Conservation (phyloP, 208 protist species). For the Zelonia costaricensis region DNA sequence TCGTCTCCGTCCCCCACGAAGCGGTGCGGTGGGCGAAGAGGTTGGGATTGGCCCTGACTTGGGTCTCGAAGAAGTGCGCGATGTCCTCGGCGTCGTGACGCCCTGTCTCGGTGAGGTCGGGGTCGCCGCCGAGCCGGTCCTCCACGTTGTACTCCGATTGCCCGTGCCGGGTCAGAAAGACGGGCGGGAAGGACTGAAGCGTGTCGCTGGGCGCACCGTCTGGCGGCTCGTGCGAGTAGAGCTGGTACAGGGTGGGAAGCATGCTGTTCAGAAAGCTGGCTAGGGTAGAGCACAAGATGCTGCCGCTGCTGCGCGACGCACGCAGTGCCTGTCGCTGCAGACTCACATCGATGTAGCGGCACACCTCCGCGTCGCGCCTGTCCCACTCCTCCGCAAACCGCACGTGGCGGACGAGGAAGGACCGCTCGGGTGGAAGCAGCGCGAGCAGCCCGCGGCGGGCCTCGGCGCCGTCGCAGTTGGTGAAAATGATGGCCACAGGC, state of each 20-base stretch:
- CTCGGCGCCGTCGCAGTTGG: conserved; percentile 44
- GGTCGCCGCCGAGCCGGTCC: conserved; percentile 80
- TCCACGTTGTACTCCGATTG: conserved; percentile 87
- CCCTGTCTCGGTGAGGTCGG: conserved; percentile 64
- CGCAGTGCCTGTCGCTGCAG: conserved; percentile 44
- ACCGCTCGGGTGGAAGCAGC: conserved; percentile 35
- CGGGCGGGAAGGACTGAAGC: conserved; percentile 54
- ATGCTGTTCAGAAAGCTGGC: conserved; percentile 64
- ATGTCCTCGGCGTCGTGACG: conserved; percentile 53
- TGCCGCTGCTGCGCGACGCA: conserved; percentile 45
- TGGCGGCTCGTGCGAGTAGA: conserved; percentile 54
- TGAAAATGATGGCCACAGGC: conserved; percentile 56
- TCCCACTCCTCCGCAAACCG: conserved; percentile 66
- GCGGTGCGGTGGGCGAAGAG: conserved; percentile 41
- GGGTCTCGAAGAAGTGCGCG: conserved; percentile 54
- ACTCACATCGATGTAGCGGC: conserved; percentile 55
- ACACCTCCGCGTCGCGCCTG: conserved; percentile 3
- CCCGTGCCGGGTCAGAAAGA: conserved; percentile 84
- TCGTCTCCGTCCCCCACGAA: conserved; percentile 41
- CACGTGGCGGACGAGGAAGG: conserved; percentile 54
- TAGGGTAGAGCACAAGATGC: conserved; percentile 65
- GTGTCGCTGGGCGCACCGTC: conserved; percentile 42
- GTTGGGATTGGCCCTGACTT: conserved; percentile 46
- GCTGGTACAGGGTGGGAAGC: conserved; percentile 42
- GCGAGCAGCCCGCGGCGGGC: conserved; percentile 36